Percentiles rank a stretch among this genome's conserved stretches.
These are phyloP conservation scores for Suillus ampliporus DNA, from an alignment of 768 basidiomycete species.

Conservation along the genomic window DNA sequence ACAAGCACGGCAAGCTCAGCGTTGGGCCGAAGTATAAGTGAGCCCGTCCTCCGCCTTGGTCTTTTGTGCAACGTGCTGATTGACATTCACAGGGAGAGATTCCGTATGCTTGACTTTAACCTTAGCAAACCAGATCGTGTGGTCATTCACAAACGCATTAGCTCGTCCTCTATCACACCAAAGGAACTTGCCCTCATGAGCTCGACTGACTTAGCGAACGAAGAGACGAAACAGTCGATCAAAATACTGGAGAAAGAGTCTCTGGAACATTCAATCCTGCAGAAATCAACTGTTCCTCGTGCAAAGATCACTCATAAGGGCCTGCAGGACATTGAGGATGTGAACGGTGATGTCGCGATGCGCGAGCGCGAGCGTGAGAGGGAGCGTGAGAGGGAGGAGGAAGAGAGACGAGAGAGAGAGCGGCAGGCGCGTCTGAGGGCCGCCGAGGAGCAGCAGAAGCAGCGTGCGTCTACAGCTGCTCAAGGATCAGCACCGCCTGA, in stretches of 20 bases:
- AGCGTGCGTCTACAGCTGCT: conserved; percentile 54
- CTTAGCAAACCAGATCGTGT: conserved; percentile 82
- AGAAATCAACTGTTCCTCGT: conserved; percentile 63
- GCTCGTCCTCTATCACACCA: conserved; percentile 65
- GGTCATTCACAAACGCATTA: conserved; percentile 79
- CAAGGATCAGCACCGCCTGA: conserved; percentile 71
- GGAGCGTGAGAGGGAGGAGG: conserved; percentile 66
- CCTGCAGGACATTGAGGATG: conserved; percentile 86
- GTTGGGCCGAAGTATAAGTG: conserved; percentile 86
- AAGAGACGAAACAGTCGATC: conserved; percentile 84
- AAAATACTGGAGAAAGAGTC: conserved; percentile 83
- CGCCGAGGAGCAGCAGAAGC: conserved; percentile 46
- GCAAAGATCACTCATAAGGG: conserved; percentile 96
- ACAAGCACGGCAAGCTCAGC: conserved; percentile 66
- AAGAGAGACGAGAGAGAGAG: conserved; percentile 74
- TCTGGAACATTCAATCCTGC: conserved; percentile 83
- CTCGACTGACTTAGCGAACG: conserved; percentile 87
- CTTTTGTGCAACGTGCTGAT: conserved; percentile 13
- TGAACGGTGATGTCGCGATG: conserved; percentile 55
- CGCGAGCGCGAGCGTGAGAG: conserved; percentile 54
- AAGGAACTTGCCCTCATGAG: conserved; percentile 83
- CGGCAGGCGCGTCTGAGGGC: conserved; percentile 65
- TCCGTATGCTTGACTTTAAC: conserved; percentile 90
- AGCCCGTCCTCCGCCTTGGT: conserved; percentile 28
- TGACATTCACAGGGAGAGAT: conserved; percentile 69